Percentiles rank a stretch among this genome's conserved stretches.
Evolutionary conservation across 495 filamentous ascomycete species (phyloP).

Genomic region (Daldinia grandis): DNA sequence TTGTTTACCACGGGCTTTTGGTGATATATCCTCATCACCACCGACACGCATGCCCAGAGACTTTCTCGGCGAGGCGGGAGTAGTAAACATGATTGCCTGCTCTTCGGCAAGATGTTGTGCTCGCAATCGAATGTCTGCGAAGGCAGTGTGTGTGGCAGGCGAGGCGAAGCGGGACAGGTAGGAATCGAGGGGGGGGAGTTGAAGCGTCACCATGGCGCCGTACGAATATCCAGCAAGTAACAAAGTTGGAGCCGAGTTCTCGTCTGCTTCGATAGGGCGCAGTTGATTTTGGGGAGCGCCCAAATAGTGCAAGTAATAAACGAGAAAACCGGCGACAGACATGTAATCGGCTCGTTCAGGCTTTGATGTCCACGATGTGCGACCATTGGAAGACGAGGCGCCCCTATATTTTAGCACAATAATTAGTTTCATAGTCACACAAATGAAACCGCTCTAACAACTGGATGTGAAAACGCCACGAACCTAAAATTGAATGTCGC

Average conservation of each 20-base stretch:
- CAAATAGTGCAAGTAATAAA: constrained; percentile 70
- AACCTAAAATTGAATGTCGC: constrained; percentile 95
- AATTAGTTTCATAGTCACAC: constrained; percentile 7
- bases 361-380: constrained; percentile 85
- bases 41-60: constrained; percentile 50
- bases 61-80: constrained; percentile 41
- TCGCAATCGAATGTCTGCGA: constrained; percentile 70
- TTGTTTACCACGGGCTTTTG: constrained; percentile 39
- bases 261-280: background rate
- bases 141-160: constrained; percentile 58
- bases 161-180: constrained; percentile 67
- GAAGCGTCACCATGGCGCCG: constrained; percentile 79
- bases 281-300: constrained; percentile 31
- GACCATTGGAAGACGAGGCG: constrained; percentile 74
- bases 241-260: constrained; percentile 41
- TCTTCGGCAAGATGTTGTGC: constrained; percentile 69
- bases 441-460: background rate
- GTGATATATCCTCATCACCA: constrained; percentile 48
- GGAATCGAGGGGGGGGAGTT: constrained; percentile 68
- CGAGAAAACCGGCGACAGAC: constrained; percentile 79
- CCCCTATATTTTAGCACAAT: constrained; percentile 64
- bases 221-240: constrained; percentile 91
- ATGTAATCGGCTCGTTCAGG: constrained; percentile 83
- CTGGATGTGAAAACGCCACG: background rate
- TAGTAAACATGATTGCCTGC: constrained; percentile 52